Conservation (phyloP, 495 filamentous ascomycete species). For the Entonaema liquescens region DNA sequence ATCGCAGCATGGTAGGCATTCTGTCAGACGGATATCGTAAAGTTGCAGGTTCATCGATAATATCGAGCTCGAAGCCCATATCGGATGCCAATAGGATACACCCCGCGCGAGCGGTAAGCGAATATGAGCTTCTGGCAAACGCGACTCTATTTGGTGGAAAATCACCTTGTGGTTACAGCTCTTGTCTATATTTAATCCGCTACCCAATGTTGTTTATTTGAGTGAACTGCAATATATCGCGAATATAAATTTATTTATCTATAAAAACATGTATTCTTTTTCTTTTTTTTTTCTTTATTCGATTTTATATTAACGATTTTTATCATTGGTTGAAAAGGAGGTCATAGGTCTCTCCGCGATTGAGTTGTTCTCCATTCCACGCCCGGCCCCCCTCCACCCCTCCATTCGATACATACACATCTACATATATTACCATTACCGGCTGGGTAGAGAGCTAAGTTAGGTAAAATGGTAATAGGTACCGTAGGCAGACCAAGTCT, state of each 20-base stretch:
- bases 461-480: neutral
- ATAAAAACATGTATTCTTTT: conserved; percentile 4
- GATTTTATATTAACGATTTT: neutral
- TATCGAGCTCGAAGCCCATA: neutral
- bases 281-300: too few relatives aligned
- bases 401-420: conserved; percentile 5
- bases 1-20: neutral
- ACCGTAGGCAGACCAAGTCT: neutral
- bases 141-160: conserved; percentile 25
- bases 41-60: neutral
- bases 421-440: neutral
- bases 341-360: conserved; percentile 14
- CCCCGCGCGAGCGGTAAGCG: conserved; percentile 36
- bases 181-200: conserved; percentile 27
- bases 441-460: neutral
- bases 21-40: conserved; percentile 1
- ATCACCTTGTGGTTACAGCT: conserved; percentile 9
- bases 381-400: neutral
- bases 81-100: conserved; percentile 29
- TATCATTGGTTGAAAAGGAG: conserved; percentile 4
- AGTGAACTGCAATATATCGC: neutral
- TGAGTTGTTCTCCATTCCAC: conserved; percentile 6
- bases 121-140: conserved; percentile 17
- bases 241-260: conserved; percentile 1
- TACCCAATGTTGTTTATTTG: conserved; percentile 6